phyloP scores from a whole-genome alignment of 2,329 filamentous ascomycete genomes.

The Aquanectria penicillioides region DNA sequence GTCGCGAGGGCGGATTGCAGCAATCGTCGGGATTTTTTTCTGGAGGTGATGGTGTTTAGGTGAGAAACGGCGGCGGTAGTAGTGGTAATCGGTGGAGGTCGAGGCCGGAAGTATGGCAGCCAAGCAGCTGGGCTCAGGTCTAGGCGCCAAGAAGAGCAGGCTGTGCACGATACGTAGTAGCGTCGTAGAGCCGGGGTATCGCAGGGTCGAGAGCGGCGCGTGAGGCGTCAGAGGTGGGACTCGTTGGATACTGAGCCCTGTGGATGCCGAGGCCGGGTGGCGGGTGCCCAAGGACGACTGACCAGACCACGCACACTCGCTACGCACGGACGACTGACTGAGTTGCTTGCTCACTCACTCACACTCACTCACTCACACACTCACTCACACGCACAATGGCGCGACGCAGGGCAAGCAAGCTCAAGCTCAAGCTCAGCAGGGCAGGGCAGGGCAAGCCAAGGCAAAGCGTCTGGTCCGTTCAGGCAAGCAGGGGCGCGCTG shows the following conservation, averaged over 20 bases:
- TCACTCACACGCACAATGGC: not conserved
- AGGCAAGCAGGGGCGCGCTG: conserved; percentile 7
- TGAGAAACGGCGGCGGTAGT: conserved; percentile 8
- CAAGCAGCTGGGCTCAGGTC: conserved; percentile 13
- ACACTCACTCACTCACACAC: not conserved
- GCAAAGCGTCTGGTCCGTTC: not conserved
- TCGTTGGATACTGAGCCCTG: not conserved
- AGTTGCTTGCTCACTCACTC: not conserved
- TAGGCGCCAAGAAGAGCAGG: conserved; percentile 20
- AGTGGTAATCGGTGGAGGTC: conserved; percentile 23
- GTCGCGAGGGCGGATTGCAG: conserved; percentile 6
- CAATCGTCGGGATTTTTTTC: conserved; percentile 4
- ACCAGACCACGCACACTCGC: conserved; percentile 3
- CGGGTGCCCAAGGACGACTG: conserved; percentile 3
- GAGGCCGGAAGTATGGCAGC: conserved; percentile 20
- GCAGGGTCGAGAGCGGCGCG: conserved; percentile 14
- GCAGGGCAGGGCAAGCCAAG: no score
- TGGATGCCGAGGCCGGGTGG: conserved; percentile 1
- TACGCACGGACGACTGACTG: not conserved
- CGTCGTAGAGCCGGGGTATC: conserved; percentile 8
- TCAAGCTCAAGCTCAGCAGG: not conserved
- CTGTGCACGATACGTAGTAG: conserved; percentile 18
- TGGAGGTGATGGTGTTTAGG: conserved; percentile 18
- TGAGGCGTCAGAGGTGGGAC: conserved; percentile 20
- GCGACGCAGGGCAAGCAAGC: not conserved